Percentiles rank a stretch among this genome's conserved stretches.
phyloP scores from a whole-genome alignment of 148 eudicot species.

The Euryodendron excelsum region DNA sequence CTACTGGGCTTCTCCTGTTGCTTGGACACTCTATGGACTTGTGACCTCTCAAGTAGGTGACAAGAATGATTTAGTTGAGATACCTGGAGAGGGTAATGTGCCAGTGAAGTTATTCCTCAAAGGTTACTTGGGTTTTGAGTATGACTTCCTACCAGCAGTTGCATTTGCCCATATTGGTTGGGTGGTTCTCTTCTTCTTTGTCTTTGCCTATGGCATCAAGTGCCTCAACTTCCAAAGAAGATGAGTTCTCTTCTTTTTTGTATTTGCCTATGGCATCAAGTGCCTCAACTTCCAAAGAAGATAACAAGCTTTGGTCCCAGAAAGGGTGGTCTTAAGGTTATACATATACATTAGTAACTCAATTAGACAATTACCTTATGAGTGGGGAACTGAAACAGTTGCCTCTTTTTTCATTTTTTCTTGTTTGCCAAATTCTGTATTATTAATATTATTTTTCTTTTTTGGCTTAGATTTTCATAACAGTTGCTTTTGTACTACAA shows the following conservation, averaged over 20 bases:
- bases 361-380: neutral
- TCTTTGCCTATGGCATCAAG: slow-evolving; percentile 60
- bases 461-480: neutral
- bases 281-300: slow-evolving; percentile 38
- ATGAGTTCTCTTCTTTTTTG: too few species aligned
- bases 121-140: slow-evolving; percentile 38
- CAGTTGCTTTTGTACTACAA: neutral
- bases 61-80: slow-evolving; percentile 14
- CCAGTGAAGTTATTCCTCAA: slow-evolving; percentile 37
- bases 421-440: neutral
- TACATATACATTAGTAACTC: neutral
- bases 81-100: slow-evolving; percentile 38
- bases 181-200: slow-evolving; percentile 43
- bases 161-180: slow-evolving; percentile 47
- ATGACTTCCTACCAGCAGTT: slow-evolving; percentile 49
- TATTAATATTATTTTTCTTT: neutral
- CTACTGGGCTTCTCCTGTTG: slow-evolving; percentile 59
- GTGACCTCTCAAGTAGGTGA: slow-evolving; percentile 60
- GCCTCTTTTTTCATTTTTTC: neutral
- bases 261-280: slow-evolving; percentile 51
- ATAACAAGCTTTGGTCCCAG: too few species aligned
- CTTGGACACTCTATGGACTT: slow-evolving; percentile 72
- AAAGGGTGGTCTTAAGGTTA: neutral
- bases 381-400: neutral
- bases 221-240: slow-evolving; percentile 57